Percentiles rank a stretch among this genome's conserved stretches.
These are phyloP conservation scores for Cercospora sp. DNA, from an alignment of 2,329 filamentous ascomycete genomes.

Conservation along the genomic window DNA sequence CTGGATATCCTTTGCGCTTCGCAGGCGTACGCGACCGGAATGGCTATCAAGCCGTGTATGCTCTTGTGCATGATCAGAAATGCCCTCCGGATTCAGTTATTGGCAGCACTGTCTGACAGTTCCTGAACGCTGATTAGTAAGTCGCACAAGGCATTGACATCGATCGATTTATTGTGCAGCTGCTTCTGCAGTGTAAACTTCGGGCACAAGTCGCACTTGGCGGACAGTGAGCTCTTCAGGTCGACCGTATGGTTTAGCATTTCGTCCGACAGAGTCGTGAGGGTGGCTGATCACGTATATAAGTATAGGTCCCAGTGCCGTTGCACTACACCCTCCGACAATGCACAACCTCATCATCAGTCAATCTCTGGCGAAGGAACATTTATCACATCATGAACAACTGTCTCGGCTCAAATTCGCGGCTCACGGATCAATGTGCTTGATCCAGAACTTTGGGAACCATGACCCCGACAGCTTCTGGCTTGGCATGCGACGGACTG, in stretches of 20 bases:
- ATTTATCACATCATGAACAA: not conserved
- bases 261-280: not conserved
- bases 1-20: not conserved
- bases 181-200: not conserved
- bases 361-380: not conserved
- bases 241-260: not conserved
- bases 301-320: not conserved
- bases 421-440: not conserved
- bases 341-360: not conserved
- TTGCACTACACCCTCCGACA: not conserved
- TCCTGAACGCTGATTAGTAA: not conserved
- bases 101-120: not conserved
- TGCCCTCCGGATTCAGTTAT: not conserved
- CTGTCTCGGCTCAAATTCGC: not conserved
- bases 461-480: not conserved
- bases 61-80: not conserved
- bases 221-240: not conserved
- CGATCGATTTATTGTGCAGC: not conserved
- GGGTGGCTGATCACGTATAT: not conserved
- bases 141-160: not conserved
- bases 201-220: not conserved
- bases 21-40: not conserved
- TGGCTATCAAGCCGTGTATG: not conserved
- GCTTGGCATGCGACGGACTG: not conserved
- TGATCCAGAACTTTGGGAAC: conserved; percentile 7